Conservation (phyloP, 805 yeast species). For the Brettanomyces custersianus region DNA sequence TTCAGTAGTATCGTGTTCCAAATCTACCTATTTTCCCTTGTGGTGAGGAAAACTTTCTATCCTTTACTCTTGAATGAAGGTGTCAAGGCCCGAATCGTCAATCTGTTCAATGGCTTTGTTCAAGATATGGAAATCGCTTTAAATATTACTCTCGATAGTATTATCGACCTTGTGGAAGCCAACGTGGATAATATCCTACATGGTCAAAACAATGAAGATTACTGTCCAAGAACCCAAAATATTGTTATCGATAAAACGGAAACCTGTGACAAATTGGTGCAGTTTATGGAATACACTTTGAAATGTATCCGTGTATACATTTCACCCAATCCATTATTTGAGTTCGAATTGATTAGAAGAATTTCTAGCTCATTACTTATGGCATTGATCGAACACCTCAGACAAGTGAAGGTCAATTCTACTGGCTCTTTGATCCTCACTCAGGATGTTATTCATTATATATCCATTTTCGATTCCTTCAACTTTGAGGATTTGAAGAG, state of each 20-base stretch:
- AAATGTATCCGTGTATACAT: conserved; percentile 27
- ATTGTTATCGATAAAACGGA: conserved; percentile 46
- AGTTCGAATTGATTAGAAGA: conserved; percentile 14
- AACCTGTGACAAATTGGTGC: conserved; percentile 57
- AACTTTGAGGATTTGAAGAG: conserved; percentile 5
- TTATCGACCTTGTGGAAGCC: conserved; percentile 42
- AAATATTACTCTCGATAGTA: conserved; percentile 53
- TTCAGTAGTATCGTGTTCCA: conserved; percentile 18
- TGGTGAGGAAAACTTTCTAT: conserved; percentile 64
- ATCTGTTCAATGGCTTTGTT: conserved; percentile 18
- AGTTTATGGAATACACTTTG: conserved; percentile 34
- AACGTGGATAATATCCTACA: conserved; percentile 43
- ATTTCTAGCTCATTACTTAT: conserved; percentile 28
- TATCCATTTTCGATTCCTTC: conserved; percentile 24
- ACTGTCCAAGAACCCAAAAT: conserved; percentile 23
- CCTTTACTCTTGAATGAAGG: conserved; percentile 45
- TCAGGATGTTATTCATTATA: conserved; percentile 73
- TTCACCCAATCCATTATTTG: conserved; percentile 15
- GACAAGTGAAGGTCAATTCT: conserved; percentile 65
- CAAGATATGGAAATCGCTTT: conserved; percentile 46
- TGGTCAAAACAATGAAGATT: conserved; percentile 62
- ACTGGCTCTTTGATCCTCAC: conserved; percentile 79
- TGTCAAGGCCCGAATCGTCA: conserved; percentile 11
- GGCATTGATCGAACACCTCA: conserved; percentile 60
- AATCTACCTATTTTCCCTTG: conserved; percentile 56